Conservation (phyloP, 2,329 filamentous ascomycete genomes). For the Epichloe baconii region DNA sequence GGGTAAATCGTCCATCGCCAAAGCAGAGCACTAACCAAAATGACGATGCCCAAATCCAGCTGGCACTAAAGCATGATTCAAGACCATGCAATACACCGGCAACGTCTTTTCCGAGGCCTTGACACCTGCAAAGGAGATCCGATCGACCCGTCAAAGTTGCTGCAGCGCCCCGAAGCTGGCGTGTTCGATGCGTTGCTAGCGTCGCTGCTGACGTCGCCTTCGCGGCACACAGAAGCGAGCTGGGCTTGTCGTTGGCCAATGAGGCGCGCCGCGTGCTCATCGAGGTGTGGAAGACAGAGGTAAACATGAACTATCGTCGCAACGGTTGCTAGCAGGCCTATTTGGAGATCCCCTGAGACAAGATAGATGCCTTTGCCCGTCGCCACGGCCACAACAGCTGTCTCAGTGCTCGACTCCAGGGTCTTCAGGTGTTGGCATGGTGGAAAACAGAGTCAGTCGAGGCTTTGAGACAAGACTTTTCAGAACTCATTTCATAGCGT, state of each 20-base stretch:
- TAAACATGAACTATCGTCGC: conserved; percentile 1
- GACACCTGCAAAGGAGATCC: neutral
- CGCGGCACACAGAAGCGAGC: neutral
- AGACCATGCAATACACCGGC: neutral
- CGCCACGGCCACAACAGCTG: conserved; percentile 1
- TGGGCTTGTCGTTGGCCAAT: neutral
- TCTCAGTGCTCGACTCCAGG: neutral
- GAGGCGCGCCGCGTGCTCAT: neutral
- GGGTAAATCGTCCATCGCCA: neutral
- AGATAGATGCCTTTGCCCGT: neutral
- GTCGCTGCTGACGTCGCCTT: neutral
- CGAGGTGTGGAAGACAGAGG: neutral
- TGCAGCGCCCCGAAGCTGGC: conserved; percentile 1
- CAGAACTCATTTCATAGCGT: neutral
- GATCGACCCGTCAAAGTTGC: neutral
- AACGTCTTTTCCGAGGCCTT: too few relatives aligned
- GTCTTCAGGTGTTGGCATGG: neutral
- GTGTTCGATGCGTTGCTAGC: neutral
- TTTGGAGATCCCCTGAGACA: neutral
- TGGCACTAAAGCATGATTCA: neutral
- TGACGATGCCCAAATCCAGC: neutral
- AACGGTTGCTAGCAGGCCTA: neutral
- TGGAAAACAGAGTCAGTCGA: neutral
- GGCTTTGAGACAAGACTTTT: neutral
- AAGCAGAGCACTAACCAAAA: neutral